Base-by-base conservation (phyloP, 352 stramenopile species). In the Pythium rishiriense region DNA sequence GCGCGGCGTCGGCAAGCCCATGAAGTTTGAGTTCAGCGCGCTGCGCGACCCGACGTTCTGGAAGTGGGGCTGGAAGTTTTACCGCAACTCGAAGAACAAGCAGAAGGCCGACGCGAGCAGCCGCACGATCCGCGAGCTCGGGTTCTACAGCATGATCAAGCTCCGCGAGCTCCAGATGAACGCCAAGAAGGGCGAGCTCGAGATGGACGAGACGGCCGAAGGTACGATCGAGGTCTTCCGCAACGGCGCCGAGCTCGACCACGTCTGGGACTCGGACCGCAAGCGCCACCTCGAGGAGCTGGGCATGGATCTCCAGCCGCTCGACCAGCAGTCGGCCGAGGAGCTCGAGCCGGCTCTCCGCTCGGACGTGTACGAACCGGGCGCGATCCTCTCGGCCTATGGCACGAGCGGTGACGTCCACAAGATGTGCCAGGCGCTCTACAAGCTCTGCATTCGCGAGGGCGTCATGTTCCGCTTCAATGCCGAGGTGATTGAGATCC, bases 381-480 rank as follows among this genome's bases (percentile, higher is more conserved):
- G 87, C 12, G 87, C 85, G 0, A 72, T 95, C 46, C 82, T 93
- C 43, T 94, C 83, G 25, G 79, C 85, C 4, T 93, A 90, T 52
- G 87, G 85, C 19, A 94, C 87, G 12, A 95, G 87, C 70, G 87
- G 87, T 49, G 87, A 95, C 64, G 85, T 95, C 52, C 84, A 95
- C 75, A 95, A 95, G 74, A 92, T 92, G 78, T 95, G 87, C 60
- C 72, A 90, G 58, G 88, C 85, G 46, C 79, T 95, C 19, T 90
- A 91, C 66, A 69, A 76, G 11, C 70, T 94, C 21, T 95, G 84
- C 54, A 79, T 90, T 69, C 81, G 83, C 6, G 78, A 94, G 56
- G 87, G 87, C 26, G 87, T 95, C 50, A 93, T 95, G 87, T 95
- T 95, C 72, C 87, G 85, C 48, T 93, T 95, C 53, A 90, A 91